These are phyloP conservation scores for Apiospora rasikravindrae DNA, from an alignment of 2,329 filamentous ascomycete species.

Conservation along the genomic window DNA sequence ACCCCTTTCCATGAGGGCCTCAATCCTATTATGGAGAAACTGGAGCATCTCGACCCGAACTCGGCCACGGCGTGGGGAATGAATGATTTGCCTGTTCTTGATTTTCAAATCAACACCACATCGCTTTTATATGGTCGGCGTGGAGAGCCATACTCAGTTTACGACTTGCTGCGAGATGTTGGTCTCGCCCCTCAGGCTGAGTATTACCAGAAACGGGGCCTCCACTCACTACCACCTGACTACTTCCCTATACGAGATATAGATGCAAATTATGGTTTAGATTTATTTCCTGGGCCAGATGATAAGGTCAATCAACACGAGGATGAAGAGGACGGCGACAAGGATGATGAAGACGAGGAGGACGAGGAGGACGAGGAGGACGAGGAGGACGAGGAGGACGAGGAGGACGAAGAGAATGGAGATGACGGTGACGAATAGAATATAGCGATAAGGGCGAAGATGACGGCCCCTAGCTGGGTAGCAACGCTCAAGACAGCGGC, in stretches of 20 bases:
- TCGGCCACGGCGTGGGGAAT: not conserved
- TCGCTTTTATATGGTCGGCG: not conserved
- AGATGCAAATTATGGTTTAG: not conserved
- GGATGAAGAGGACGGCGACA: not conserved
- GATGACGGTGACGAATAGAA: not conserved
- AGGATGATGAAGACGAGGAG: not conserved
- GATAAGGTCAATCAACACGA: not conserved
- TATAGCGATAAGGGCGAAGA: not conserved
- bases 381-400: not conserved
- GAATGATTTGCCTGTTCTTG: not conserved
- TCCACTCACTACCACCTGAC: constrained; percentile 20
- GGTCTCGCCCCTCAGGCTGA: not conserved
- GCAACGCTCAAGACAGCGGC: not conserved
- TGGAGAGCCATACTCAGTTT: constrained; percentile 18
- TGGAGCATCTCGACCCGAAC: constrained; percentile 17
- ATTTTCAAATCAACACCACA: not conserved
- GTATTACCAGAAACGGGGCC: constrained; percentile 17
- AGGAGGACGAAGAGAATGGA: not conserved
- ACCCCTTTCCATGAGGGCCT: not conserved
- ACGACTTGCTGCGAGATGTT: constrained; percentile 21
- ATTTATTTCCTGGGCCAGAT: too few species aligned
- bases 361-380: not conserved
- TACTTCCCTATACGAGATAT: not conserved
- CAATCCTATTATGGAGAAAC: not conserved
- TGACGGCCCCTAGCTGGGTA: not conserved